These are phyloP conservation scores for Grosmannia clavigera DNA, from an alignment of 2,329 filamentous ascomycete genomes.

Conservation along the genomic window DNA sequence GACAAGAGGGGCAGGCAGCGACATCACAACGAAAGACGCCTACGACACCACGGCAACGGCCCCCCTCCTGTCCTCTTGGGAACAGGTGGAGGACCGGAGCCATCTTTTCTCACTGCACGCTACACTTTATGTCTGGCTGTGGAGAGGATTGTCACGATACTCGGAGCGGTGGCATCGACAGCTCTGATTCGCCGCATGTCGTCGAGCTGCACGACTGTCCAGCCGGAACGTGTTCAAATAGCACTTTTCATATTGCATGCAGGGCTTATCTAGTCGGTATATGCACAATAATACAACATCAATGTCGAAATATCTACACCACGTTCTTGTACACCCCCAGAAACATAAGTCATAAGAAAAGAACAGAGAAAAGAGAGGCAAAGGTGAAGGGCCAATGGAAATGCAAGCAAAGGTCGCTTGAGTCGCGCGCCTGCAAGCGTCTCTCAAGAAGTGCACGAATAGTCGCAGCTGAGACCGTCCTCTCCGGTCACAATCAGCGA, in stretches of 20 bases:
- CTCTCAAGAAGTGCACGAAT: constrained; percentile 3
- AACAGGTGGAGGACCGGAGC: background rate
- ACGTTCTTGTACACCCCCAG: too few relatives aligned
- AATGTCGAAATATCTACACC: too few relatives aligned
- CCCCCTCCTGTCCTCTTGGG: background rate
- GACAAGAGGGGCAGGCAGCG: background rate
- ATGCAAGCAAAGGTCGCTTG: too few relatives aligned
- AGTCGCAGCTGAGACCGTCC: constrained; percentile 9
- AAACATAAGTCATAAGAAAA: too few relatives aligned
- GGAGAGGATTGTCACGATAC: constrained; percentile 28
- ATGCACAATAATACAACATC: too few relatives aligned
- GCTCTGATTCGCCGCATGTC: too few relatives aligned
- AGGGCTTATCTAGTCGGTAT: background rate
- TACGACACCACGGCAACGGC: background rate
- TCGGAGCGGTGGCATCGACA: too few relatives aligned
- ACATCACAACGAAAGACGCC: background rate
- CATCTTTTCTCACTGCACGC: constrained; percentile 40
- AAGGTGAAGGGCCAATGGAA: too few relatives aligned
- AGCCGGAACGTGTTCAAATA: too few relatives aligned
- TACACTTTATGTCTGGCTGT: constrained; percentile 32
- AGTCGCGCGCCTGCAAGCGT: background rate
- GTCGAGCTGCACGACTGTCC: too few relatives aligned
- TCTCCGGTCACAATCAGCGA: constrained; percentile 6
- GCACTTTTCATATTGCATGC: too few relatives aligned
- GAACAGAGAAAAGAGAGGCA: too few relatives aligned